Evolutionary conservation across 768 basidiomycete species (phyloP), one percentile per base, ranked within the genome.

Genomic region (Pleurotus platypus): DNA sequence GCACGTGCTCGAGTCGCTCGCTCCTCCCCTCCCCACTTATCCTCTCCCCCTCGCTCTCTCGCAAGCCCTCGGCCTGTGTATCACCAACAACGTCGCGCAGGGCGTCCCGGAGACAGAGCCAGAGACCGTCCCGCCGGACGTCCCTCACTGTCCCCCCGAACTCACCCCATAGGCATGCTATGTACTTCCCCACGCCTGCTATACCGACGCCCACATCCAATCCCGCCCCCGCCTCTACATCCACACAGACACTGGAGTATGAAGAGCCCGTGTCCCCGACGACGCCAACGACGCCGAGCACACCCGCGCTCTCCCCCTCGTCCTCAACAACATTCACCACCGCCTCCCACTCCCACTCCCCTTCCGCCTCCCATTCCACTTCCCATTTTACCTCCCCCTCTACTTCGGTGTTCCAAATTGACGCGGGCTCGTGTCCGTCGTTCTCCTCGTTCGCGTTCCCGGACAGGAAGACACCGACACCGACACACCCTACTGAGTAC

Each of bases 121-220:
- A 20, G 12, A 20, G 42, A 20, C 42, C 20, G n/a, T n/a, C 42
- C 42, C 42, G 20, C 24, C 24, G 27, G 15, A 27, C 38, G 30
- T 39, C 38, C 18, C 46, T 49, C 39, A 35, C 16, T 20, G 11
- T 40, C 39, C 37, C 24, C 13, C 46, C 13, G n/a, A 20, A 24
- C 38, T 40, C 51, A 35, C 51, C 51, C n/a, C 15, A 53, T 37
- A 39, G 51, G 9, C 51, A 42, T 22, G 51, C 51, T 9, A 40
- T 53, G 42, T 53, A 53, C 38, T 39, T 40, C 37, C 39, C 51
- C 16, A 53, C 51, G 18, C 51, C 30, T 3, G 30, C 30, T 8
- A 11, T 11, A 8, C 30, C 30, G 9, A 11, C 30, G 30, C 30
- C 30, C 7, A 9, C 27, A 30, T 24, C 24, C 24, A 24, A 24